Percentiles rank a stretch among this genome's conserved stretches.
Conservation (phyloP, 257 asterid genomes). For the Marsdenia floribunda region DNA sequence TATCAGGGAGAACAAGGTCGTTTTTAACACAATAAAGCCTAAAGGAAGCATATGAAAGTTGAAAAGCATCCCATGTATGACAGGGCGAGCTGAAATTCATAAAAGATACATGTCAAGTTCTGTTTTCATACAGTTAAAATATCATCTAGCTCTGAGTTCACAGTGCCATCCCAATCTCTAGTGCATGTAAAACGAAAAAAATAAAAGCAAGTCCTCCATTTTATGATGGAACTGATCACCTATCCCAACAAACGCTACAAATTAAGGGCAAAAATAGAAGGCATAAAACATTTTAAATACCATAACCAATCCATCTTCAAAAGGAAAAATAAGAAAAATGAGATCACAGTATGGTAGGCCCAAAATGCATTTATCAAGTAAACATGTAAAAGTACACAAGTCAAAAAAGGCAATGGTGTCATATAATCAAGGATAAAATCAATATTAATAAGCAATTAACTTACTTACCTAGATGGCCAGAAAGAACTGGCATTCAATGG, state of each 20-base stretch:
- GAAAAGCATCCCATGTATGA: conserved; percentile 95
- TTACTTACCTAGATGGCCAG: not conserved
- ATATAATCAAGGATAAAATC: not conserved
- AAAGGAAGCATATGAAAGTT: conserved; percentile 86
- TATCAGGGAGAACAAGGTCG: conserved; percentile 39
- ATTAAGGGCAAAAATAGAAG: not conserved
- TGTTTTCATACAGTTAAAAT: not conserved
- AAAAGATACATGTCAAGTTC: conserved; percentile 12
- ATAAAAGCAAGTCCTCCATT: not conserved
- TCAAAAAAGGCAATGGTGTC: not conserved
- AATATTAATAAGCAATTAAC: not conserved
- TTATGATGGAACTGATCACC: not conserved
- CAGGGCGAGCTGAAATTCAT: conserved; percentile 64
- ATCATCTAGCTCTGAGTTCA: not conserved
- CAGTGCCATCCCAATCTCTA: not conserved
- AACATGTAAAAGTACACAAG: not conserved
- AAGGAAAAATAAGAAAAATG: not conserved
- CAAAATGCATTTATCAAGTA: not conserved
- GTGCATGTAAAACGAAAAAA: not conserved
- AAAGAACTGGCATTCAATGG: not conserved
- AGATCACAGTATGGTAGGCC: not conserved
- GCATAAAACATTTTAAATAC: not conserved
- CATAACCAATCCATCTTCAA: not conserved
- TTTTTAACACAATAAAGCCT: conserved; percentile 69
- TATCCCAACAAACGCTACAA: no score